Base-by-base conservation (phyloP, 139 green algal genomes). In the Volvox africanus region DNA sequence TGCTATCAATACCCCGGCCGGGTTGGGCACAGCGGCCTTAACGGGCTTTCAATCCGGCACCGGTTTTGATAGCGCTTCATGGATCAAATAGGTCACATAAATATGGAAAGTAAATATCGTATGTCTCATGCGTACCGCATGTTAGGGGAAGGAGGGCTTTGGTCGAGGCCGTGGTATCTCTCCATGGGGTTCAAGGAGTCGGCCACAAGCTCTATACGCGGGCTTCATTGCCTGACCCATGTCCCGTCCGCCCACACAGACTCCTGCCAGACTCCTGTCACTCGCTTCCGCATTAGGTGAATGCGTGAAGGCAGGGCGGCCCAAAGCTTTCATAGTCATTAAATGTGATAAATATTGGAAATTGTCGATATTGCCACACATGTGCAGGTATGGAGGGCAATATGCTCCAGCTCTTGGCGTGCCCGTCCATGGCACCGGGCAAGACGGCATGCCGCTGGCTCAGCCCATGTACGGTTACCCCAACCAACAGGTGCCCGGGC, bases 401-500 rank as follows among this genome's bases (percentile, higher is more conserved):
- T 89, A 89, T 68, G 85, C 85, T 5, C 85, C 85, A 26, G 85
- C 85, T 9, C 9, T 89, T 1, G 85, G 85, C n/a, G 69, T 89
- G 69, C 85, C 85, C 28, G 85, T 89, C 1, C 35, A 61, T 18
- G 21, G 2, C 67, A 78, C 36, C 5, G 85, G 85, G 16, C 85
- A 36, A 11, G 69, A 82, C 85, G 85, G 85, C 37, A 14, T 55
- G 36, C 83, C 85, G 3, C 71, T 50, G 37, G 69, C 85, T 0
- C 69, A 89, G 44, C 85, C 85, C 18, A 44, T 89, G 62, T 82
- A 82, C 69, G 20, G 37, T 0, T 11, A 44, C 1, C 1, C 68
- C 6, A 32, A 33, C 30, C 30, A 87, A 22, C 50, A 61, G 24
- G 35, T 28, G 12, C 50, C 50, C 24, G 28, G 81, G 2, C 81